Base-by-base conservation (phyloP, 805 yeast species). In the Candida maltosa region DNA sequence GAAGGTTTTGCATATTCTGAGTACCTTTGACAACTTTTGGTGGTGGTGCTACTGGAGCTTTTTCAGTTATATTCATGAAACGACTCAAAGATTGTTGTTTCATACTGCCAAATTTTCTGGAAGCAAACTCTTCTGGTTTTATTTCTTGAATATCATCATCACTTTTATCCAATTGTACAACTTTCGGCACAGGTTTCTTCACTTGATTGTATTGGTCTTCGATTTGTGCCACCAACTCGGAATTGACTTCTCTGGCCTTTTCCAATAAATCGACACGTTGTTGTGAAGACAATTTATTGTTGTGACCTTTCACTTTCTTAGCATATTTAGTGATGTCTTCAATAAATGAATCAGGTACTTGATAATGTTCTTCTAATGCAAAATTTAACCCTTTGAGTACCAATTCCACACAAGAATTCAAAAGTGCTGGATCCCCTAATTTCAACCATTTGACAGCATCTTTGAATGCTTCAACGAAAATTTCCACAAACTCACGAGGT, bases 371-470 rank as follows among this genome's bases (percentile, higher is more conserved):
- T 26, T 76, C 80, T 20, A 62, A 57, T 0, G 88, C 85, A 29
- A 84, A 56, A 45, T 80, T 84, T 30, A 87, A 66, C 0, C 87
- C 78, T 28, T 74, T 71, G 33, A 79, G 72, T 4, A 85, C 83
- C 31, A 87, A 63, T 16, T 72, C 70, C 5, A 86, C 89, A 65
- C 96, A 87, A 1, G 87, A 74, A 17, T 71, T 72, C 29, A 86
- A 62, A 30, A 91, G 64, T 2, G 87, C 83, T 5, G 75, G 66
- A 56, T 89, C 97, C 40, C 91, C 87, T 31, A 91, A 65, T 40
- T 93, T 70, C 19, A 91, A 66, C 94, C 97, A 85, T 26, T 78
- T 80, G 22, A 86, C 69, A 68, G 86, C 79, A 35, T 78, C 68
- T 10, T 70, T 70, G 40, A 89, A 76, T 0, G 93, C 76, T n/a